Conservation (phyloP, 1,284 basidiomycete species). For the Austroboletus novae-zelandiae region DNA sequence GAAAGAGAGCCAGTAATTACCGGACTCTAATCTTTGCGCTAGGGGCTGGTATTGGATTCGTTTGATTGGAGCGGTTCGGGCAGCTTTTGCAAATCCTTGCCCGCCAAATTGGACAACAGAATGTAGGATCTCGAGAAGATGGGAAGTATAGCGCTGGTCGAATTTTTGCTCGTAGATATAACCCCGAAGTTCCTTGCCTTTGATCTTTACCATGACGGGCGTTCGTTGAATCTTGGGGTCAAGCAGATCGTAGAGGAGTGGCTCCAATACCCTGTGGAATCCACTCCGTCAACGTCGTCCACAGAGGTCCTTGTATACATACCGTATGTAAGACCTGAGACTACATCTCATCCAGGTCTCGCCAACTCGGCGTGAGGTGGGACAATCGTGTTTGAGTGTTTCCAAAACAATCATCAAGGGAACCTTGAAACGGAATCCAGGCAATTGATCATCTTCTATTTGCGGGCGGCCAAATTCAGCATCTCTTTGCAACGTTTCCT, state of each 20-base stretch:
- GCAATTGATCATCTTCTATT: slow-evolving; percentile 80
- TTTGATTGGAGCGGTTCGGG: slow-evolving; percentile 57
- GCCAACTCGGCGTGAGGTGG: slow-evolving; percentile 69
- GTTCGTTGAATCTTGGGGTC: slow-evolving; percentile 63
- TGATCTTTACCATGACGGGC: slow-evolving; percentile 50
- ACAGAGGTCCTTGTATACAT: slow-evolving; percentile 17
- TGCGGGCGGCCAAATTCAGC: slow-evolving; percentile 1
- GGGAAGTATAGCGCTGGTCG: slow-evolving; percentile 71
- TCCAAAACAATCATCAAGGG: slow-evolving; percentile 90
- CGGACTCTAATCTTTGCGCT: slow-evolving; percentile 53
- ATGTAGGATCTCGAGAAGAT: slow-evolving; percentile 74
- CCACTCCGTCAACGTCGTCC: slow-evolving; percentile 4
- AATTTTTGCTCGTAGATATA: slow-evolving; percentile 73
- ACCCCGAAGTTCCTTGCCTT: slow-evolving; percentile 63
- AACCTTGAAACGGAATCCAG: slow-evolving; percentile 78
- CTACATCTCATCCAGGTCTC: slow-evolving; percentile 97
- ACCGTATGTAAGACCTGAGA: slow-evolving; percentile 89
- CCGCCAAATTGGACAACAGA: slow-evolving; percentile 85
- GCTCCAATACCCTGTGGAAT: slow-evolving; percentile 73
- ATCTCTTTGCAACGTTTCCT: not conserved
- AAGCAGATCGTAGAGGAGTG: slow-evolving; percentile 76
- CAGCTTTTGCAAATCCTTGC: slow-evolving; percentile 77
- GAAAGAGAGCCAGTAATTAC: slow-evolving; percentile 37
- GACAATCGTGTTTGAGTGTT: slow-evolving; percentile 73
- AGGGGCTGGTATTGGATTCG: slow-evolving; percentile 61